Conservation (phyloP, 345 rosid species). For the Pistacia integerrima region DNA sequence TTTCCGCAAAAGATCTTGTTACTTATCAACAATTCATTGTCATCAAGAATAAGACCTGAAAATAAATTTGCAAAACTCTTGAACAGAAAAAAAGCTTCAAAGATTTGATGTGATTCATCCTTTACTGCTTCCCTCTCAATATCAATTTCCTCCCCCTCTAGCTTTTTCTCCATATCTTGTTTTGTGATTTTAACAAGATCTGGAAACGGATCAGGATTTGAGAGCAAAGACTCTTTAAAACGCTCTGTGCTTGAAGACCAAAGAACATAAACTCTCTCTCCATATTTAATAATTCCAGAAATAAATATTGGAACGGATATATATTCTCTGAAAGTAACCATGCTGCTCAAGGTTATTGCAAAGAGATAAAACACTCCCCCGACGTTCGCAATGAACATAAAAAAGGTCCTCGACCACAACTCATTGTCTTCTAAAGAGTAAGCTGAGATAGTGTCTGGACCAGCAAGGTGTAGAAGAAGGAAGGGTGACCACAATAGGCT, state of each 20-base stretch:
- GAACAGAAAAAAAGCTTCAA: no score
- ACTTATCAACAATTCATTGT: no score
- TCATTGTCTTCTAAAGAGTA: conserved; percentile 1
- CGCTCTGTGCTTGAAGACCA: conserved; percentile 27
- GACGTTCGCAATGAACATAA: conserved; percentile 11
- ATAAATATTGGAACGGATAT: neutral
- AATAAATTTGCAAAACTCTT: no score
- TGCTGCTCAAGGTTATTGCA: conserved; percentile 6
- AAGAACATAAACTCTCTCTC: conserved; percentile 33
- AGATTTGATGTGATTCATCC: no score
- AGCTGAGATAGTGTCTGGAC: neutral
- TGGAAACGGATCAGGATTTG: no score
- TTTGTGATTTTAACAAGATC: no score
- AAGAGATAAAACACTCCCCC: conserved; percentile 25
- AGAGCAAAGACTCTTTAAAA: no score
- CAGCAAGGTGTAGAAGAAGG: neutral
- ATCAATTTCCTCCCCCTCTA: no score
- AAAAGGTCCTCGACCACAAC: neutral
- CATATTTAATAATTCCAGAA: neutral
- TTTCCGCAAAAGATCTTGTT: no score
- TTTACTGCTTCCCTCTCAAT: no score
- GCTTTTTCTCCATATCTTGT: no score
- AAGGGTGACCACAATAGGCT: conserved; percentile 17
- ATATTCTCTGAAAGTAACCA: neutral
- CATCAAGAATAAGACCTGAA: no score